These are phyloP conservation scores for Aspergillus hortae DNA, from an alignment of 2,329 filamentous ascomycete species.

Conservation along the genomic window DNA sequence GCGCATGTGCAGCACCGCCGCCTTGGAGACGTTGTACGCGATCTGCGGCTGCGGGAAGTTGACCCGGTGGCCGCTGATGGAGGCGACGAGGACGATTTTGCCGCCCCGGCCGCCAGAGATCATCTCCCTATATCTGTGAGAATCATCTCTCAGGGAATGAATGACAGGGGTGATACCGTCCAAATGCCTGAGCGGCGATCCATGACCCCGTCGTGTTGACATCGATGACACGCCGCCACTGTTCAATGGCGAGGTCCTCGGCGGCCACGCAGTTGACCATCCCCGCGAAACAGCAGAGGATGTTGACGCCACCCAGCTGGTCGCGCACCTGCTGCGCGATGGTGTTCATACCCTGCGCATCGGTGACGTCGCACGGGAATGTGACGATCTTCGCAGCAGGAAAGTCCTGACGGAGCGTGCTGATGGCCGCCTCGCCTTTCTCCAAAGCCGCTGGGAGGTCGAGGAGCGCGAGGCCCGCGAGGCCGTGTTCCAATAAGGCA, in stretches of 20 bases:
- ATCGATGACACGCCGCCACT: constrained; percentile 64
- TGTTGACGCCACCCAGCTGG: constrained; percentile 51
- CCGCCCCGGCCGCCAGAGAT: constrained; percentile 51
- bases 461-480: constrained; percentile 56
- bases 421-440: constrained; percentile 39
- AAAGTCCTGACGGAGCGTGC: constrained; percentile 51
- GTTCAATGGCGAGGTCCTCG: constrained; percentile 53
- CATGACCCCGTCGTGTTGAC: constrained; percentile 70
- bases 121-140: constrained; percentile 48
- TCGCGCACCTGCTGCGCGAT: constrained; percentile 11
- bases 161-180: constrained; percentile 30
- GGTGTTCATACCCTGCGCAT: constrained; percentile 32
- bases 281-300: constrained; percentile 64
- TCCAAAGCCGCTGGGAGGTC: constrained; percentile 51
- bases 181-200: constrained; percentile 63
- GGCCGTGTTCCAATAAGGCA: constrained; percentile 66
- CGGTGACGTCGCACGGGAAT: constrained; percentile 57
- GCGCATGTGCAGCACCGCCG: constrained; percentile 60
- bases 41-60: constrained; percentile 70
- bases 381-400: constrained; percentile 52
- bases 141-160: neutral
- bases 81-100: constrained; percentile 63
- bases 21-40: constrained; percentile 70
- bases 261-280: constrained; percentile 62
- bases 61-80: constrained; percentile 64